A percentile compares a stretch with the other conserved stretches of the same genome.
phyloP scores from a whole-genome alignment of 2,329 filamentous ascomycete genomes.

The Stemphylium lycopersici region DNA sequence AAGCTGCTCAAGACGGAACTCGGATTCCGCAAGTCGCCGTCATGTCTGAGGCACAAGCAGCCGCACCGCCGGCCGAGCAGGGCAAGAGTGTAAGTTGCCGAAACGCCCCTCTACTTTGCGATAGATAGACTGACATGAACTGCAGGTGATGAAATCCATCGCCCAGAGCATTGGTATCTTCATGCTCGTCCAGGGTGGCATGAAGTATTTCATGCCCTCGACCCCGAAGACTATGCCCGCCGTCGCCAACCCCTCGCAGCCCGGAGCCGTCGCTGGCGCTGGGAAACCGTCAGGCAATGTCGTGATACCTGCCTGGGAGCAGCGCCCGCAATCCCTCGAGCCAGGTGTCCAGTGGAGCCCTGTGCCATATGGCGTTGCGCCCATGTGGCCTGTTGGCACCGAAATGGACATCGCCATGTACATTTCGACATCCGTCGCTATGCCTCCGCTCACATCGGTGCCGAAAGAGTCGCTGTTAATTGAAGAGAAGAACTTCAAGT shows the following conservation, averaged over 20 bases:
- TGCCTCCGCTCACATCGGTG: constrained; percentile 69
- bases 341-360: constrained; percentile 63
- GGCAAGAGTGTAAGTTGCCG: constrained; percentile 34
- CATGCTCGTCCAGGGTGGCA: constrained; percentile 62
- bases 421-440: constrained; percentile 75
- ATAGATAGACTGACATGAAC: constrained; percentile 20
- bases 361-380: constrained; percentile 74
- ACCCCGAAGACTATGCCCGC: constrained; percentile 15
- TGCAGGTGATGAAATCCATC: constrained; percentile 47
- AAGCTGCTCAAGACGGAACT: constrained; percentile 16
- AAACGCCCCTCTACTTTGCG: neutral
- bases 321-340: constrained; percentile 54
- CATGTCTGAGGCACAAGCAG: constrained; percentile 41
- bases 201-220: constrained; percentile 61
- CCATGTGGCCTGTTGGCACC: constrained; percentile 85
- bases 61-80: constrained; percentile 21
- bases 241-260: constrained; percentile 26
- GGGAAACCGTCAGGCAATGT: constrained; percentile 31
- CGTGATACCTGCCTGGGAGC: constrained; percentile 45
- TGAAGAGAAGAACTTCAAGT: constrained; percentile 77
- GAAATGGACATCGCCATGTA: constrained; percentile 84
- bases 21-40: constrained; percentile 18
- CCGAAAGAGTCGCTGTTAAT: constrained; percentile 74
- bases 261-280: constrained; percentile 23
- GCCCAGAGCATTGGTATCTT: constrained; percentile 66